These are phyloP conservation scores for Colletotrichum euphorbiae DNA, from an alignment of 2,329 filamentous ascomycete genomes.

Conservation along the genomic window DNA sequence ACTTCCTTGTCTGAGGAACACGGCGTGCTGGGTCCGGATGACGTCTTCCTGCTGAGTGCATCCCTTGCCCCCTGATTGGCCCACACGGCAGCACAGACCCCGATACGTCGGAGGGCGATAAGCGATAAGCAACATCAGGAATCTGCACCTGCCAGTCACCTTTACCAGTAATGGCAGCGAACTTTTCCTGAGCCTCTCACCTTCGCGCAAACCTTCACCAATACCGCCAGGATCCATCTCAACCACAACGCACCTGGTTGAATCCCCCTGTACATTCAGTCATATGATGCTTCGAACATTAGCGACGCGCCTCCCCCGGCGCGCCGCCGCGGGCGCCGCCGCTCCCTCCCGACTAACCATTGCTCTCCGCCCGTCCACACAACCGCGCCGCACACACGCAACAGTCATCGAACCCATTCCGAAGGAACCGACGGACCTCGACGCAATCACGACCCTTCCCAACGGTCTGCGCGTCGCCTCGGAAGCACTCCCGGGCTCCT, in stretches of 20 bases:
- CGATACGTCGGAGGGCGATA: constrained; percentile 28
- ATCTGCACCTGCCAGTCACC: constrained; percentile 3
- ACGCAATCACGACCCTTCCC: constrained; percentile 86
- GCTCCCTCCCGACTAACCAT: constrained; percentile 16
- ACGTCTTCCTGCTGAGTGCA: constrained; percentile 31
- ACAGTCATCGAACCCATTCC: constrained; percentile 40
- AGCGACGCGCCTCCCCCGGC: constrained; percentile 39
- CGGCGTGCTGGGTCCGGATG: constrained; percentile 11
- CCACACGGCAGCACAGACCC: not conserved
- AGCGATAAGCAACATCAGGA: constrained; percentile 32
- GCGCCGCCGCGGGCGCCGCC: constrained; percentile 1
- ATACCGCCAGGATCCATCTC: constrained; percentile 16
- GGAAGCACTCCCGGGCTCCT: constrained; percentile 92
- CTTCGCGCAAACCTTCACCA: constrained; percentile 15
- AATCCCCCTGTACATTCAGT: not conserved
- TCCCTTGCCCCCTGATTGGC: constrained; percentile 20
- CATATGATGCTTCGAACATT: constrained; percentile 39
- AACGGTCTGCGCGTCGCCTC: constrained; percentile 97
- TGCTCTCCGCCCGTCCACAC: not conserved
- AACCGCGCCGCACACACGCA: constrained; percentile 25
- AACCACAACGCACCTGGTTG: constrained; percentile 1
- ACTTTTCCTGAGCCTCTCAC: constrained; percentile 32
- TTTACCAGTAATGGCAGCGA: constrained; percentile 25
- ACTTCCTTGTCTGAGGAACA: not conserved
- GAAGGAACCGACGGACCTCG: constrained; percentile 82